Percentiles rank a stretch among this genome's conserved stretches.
Evolutionary conservation across 805 yeast species (phyloP).

Genomic region (Yarrowia sp.): DNA sequence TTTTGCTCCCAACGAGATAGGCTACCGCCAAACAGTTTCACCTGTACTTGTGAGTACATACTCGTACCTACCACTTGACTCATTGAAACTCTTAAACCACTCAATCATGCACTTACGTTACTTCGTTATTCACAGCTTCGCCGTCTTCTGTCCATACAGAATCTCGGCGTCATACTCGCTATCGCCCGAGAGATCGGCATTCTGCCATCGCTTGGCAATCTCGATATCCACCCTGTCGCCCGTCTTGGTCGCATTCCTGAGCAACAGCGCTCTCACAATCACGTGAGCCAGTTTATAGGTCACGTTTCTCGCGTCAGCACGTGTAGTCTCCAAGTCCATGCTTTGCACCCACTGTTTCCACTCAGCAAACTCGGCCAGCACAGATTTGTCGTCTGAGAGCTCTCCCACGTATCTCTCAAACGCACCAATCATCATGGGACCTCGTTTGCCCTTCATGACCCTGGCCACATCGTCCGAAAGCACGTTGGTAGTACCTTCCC

Average conservation of each 20-base stretch:
- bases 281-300: conserved; percentile 26
- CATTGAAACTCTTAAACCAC: too few relatives aligned
- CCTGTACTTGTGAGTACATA: too few relatives aligned
- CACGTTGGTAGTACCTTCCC: conserved; percentile 51
- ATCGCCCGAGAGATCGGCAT: neutral
- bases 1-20: too few relatives aligned
- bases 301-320: conserved; percentile 34
- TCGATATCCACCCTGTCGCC: conserved; percentile 1
- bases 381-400: neutral
- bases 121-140: neutral
- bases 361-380: conserved; percentile 1
- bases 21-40: too few relatives aligned
- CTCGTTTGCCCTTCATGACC: conserved; percentile 38
- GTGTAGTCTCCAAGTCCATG: conserved; percentile 24
- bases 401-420: conserved; percentile 22
- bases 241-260: conserved; percentile 12
- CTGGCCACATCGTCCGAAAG: conserved; percentile 46
- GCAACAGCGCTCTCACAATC: conserved; percentile 4
- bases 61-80: too few relatives aligned
- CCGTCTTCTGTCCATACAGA: neutral
- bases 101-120: too few relatives aligned
- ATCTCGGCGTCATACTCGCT: neutral
- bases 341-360: conserved; percentile 5
- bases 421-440: conserved; percentile 2
- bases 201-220: conserved; percentile 17